Evolutionary conservation across 352 stramenopile genomes (phyloP), one percentile per base, ranked within the genome.

Genomic region (Pythium dissotocum): DNA sequence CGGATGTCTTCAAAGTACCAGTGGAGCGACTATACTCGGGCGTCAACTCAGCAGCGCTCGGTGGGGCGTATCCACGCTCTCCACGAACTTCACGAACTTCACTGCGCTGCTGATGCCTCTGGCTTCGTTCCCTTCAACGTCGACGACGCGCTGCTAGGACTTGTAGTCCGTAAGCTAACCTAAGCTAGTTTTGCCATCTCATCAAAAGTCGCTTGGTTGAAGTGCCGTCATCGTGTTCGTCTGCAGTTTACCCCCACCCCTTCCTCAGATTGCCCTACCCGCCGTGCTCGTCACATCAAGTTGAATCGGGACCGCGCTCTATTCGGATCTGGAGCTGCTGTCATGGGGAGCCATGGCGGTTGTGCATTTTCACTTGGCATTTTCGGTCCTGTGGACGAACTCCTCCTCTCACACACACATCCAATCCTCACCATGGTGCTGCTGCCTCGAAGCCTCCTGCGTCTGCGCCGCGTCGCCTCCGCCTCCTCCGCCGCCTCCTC

Each of bases 221-320:
- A 64, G 58, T 72, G 62, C 33, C 57, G 28, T 61, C 36, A 56
- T 10, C 28, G 8, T 55, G 40, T 70, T 70, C 49, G 65, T 71
- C 38, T 51, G 46, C 59, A 63, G 32, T 18, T 24, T 26, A 21
- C 26, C 36, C 61, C 63, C 32, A 60, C 6, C 36, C 69, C 69
- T 54, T 60, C 63, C 63, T 75, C 69, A 75, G 69, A 75, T 60
- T 65, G 21, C 63, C 69, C 63, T 57, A 69, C n/a, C 32, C 69
- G 21, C 28, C 18, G 46, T 13, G 21, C 21, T 57, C 26, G 24
- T 57, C 24, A 38, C 7, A 24, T 26, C 40, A 71, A 54, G 63
- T 67, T 75, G 69, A 75, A 70, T 64, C 56, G 10, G 18, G 14
- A 57, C 46, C 0, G 55, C 46, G 55, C 58, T 74, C 58, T 73